Evolutionary conservation across 1,284 basidiomycete species (phyloP), one percentile per base, ranked within the genome.

Genomic region (Apiotrichum siamense): DNA sequence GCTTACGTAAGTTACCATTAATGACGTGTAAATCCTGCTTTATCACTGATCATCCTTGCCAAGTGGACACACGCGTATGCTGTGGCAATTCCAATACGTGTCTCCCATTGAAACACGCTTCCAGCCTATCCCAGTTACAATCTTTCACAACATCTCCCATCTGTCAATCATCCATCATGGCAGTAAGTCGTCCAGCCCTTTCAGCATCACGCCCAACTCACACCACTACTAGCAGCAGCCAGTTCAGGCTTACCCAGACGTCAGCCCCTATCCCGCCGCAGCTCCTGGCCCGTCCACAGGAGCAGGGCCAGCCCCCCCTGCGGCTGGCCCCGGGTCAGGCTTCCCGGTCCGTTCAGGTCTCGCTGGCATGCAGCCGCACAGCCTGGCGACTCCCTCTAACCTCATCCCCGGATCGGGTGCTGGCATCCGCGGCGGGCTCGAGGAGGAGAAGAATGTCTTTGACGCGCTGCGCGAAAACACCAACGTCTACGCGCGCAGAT

Each of bases 371-470:
- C 64, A 66, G 50, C 67, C 69, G 12, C 63, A 70, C 55, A 65
- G 61, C 36, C 61, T 64, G 61, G 40, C 69, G 4, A 49, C 64
- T 1, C 50, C 63, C n/a, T 56, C 63, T 11, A 58, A 55, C 44
- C 47, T 62, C 25, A 58, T 61, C 15, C 64, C 64, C 20, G 69
- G 70, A 21, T 47, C 42, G 4, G 58, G 58, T 23, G 58, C 62
- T 0, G 69, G 68, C 11, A 50, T 67, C 32, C 51, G 69, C 44
- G 68, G 67, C 41, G 53, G 50, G 1, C 50, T 70, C 26, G 65
- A 65, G 18, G 69, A 69, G 48, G 73, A 75, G 62, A 75, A 73
- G 63, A 74, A 72, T 51, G 70, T 74, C 18, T 66, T 71, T 36
- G 66, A 75, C 54, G 54, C 68, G 29, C 64, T 75, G 23, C 67